Conservation (phyloP, 148 eudicot genomes). For the Camellia lanceoleosa region DNA sequence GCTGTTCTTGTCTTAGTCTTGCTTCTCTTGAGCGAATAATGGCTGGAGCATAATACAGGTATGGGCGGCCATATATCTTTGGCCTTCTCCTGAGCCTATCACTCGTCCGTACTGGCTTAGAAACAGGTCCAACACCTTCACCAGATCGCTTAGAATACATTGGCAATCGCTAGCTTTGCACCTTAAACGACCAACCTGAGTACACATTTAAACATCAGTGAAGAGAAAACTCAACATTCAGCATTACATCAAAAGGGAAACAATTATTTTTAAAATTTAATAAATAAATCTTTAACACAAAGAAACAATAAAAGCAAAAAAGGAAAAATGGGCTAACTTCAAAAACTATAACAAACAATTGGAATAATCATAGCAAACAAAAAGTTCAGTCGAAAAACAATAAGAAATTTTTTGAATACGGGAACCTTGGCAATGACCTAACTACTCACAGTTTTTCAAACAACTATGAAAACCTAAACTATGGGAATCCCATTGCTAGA, state of each 20-base stretch:
- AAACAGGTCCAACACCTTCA: conserved; percentile 40
- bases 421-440: neutral
- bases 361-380: neutral
- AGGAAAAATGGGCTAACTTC: neutral
- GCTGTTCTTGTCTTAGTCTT: conserved; percentile 71
- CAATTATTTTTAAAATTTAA: neutral
- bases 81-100: conserved; percentile 66
- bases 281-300: too few species aligned
- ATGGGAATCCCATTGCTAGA: neutral
- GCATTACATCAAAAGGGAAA: neutral
- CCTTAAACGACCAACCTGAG: conserved; percentile 7
- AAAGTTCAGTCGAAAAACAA: neutral
- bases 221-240: neutral
- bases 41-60: conserved; percentile 30
- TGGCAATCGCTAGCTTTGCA: conserved; percentile 17
- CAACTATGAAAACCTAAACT: neutral
- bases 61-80: conserved; percentile 37
- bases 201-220: conserved; percentile 7
- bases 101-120: conserved; percentile 58
- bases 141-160: conserved; percentile 76
- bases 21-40: conserved; percentile 50
- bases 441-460: neutral
- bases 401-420: neutral
- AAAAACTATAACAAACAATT: neutral
- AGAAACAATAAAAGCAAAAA: neutral